Percentiles rank a stretch among this genome's conserved stretches.
phyloP scores from a whole-genome alignment of 495 filamentous ascomycete species.

The Penicillium psychrofluorescens region DNA sequence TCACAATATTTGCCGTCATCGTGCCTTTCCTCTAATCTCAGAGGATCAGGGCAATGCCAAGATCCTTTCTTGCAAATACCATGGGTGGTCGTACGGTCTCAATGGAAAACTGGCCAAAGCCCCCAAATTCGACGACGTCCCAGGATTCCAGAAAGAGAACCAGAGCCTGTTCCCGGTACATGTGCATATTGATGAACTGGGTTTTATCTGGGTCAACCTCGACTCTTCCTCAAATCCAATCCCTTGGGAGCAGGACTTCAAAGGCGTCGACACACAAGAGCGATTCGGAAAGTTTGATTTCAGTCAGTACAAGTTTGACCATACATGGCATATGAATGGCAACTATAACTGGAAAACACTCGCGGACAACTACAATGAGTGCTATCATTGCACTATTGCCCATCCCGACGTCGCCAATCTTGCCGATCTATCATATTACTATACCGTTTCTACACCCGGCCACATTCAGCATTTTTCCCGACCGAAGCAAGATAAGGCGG shows the following conservation, averaged over 20 bases:
- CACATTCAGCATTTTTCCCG: constrained; percentile 32
- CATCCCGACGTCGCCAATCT: constrained; percentile 34
- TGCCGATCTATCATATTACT: constrained; percentile 27
- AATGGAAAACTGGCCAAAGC: constrained; percentile 53
- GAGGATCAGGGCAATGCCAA: constrained; percentile 38
- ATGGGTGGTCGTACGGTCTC: constrained; percentile 54
- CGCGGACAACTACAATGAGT: constrained; percentile 46
- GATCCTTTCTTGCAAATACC: constrained; percentile 51
- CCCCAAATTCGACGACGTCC: constrained; percentile 44
- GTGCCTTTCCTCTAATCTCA: constrained; percentile 48
- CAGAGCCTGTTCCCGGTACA: constrained; percentile 41
- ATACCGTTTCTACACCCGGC: constrained; percentile 26
- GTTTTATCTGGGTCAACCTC: constrained; percentile 45
- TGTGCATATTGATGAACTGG: constrained; percentile 35
- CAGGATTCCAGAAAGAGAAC: constrained; percentile 47
- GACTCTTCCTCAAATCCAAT: constrained; percentile 29
- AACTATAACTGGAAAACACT: constrained; percentile 46
- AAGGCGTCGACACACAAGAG: constrained; percentile 27
- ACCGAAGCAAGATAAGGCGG: constrained; percentile 25
- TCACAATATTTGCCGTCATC: constrained; percentile 53
- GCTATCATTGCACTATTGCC: constrained; percentile 39
- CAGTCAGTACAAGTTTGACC: constrained; percentile 38
- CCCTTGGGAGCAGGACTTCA: constrained; percentile 36
- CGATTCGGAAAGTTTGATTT: constrained; percentile 33
- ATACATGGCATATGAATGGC: constrained; percentile 39